Evolutionary conservation across 352 stramenopile genomes (phyloP), one percentile per base, ranked within the genome.

Genomic region (Phytopythium helicoides): DNA sequence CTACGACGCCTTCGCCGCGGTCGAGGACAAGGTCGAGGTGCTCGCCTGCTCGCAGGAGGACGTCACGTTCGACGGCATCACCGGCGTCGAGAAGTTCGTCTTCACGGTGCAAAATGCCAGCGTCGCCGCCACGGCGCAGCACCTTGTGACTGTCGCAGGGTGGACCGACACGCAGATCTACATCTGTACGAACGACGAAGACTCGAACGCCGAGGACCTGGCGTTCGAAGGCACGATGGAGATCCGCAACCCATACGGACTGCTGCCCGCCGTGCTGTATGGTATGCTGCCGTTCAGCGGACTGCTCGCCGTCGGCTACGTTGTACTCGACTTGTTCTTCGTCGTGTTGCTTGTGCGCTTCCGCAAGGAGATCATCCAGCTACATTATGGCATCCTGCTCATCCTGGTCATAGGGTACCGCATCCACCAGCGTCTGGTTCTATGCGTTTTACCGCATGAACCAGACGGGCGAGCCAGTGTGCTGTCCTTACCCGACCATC

Each of bases 371-470:
- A 38, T 89, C 35, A 68, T 97, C 35, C 76, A 73, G 26, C 66
- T 97, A 3, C 88, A 97, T 45, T 91, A 73, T 37, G 84, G 84
- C 39, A 96, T 96, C 45, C 53, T 93, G 22, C 56, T 84, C 8
- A 84, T 97, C 47, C 52, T 97, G 39, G 56, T 71, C 21, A 88
- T 95, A n/a, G 68, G 85, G 82, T 47, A 90, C 78, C 1, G 66
- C 68, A 25, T 67, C 84, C 0, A 66, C 73, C 3, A 65, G 53
- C 21, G 63, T 87, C 21, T 97, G 85, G 85, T 82, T 94, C 47
- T 86, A 89, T 41, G 83, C 88, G 5, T 92, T 96, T 50, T 92
- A 80, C 60, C 59, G 74, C 52, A 93, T 95, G 80, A 97, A 97
- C 70, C 69, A 82, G 66, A 89, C 77, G n/a, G 87, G 87, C 26